phyloP scores from a whole-genome alignment of 176 grass and related monocot species.

The Eleusine indica region DNA sequence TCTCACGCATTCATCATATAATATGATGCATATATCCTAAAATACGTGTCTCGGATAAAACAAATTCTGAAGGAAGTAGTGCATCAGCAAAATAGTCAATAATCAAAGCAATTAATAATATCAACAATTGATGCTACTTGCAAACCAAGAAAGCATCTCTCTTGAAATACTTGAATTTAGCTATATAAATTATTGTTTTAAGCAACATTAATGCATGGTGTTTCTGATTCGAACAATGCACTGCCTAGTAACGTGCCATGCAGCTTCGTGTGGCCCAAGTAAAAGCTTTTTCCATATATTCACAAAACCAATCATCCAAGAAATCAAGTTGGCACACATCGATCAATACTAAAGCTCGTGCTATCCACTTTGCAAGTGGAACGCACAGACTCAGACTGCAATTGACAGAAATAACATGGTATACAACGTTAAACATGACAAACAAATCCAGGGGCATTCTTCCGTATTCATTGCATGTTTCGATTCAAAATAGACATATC shows the following conservation, averaged over 20 bases:
- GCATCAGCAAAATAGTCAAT: background rate
- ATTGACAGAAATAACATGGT: background rate
- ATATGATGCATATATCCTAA: background rate
- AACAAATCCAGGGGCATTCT: background rate
- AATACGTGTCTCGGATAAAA: background rate
- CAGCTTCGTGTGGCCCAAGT: background rate
- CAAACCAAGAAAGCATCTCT: background rate
- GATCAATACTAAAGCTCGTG: background rate
- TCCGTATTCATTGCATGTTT: background rate
- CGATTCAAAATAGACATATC: background rate
- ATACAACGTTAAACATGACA: background rate
- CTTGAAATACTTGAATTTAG: background rate
- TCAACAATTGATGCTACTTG: background rate
- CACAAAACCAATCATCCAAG: constrained; percentile 10
- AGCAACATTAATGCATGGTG: background rate
- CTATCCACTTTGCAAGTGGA: background rate
- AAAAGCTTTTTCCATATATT: background rate
- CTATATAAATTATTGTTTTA: background rate
- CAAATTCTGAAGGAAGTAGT: background rate
- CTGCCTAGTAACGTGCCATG: background rate
- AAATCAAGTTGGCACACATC: background rate
- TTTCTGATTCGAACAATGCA: background rate
- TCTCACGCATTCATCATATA: background rate
- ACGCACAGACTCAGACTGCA: background rate
- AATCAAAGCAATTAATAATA: background rate